These are phyloP conservation scores for Phytophthora macrochlamydospora DNA, from an alignment of 352 stramenopile genomes.

Conservation along the genomic window DNA sequence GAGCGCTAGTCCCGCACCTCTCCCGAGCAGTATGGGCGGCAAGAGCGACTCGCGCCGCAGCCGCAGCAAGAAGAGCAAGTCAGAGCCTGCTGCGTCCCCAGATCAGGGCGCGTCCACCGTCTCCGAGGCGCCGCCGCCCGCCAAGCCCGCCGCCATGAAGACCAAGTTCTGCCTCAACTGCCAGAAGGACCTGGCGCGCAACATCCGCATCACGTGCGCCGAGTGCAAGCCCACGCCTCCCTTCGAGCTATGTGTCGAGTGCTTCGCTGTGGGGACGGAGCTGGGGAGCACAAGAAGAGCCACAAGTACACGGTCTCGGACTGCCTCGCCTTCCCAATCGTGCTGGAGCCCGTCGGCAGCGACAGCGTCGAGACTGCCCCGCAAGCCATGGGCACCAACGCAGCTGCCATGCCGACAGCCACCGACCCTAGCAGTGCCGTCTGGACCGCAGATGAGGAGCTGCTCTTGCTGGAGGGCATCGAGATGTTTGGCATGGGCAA, in stretches of 20 bases:
- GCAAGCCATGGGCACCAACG: conserved; percentile 24
- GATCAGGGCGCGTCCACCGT: not conserved
- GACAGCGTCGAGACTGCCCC: conserved; percentile 7
- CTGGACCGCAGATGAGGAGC: conserved; percentile 96
- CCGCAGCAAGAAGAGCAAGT: conserved; percentile 41
- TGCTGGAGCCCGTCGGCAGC: conserved; percentile 44
- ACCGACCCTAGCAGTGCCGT: conserved; percentile 27
- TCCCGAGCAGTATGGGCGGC: conserved; percentile 21
- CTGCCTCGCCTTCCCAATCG: conserved; percentile 79
- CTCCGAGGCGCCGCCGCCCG: conserved; percentile 11
- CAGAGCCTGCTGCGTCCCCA: not conserved
- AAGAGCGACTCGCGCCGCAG: conserved; percentile 30
- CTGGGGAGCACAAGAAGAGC: conserved; percentile 80
- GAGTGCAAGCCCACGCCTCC: conserved; percentile 61
- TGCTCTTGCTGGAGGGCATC: conserved; percentile 96
- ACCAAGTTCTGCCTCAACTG: conserved; percentile 88
- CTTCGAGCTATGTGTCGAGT: conserved; percentile 95
- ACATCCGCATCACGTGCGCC: conserved; percentile 85
- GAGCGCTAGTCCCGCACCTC: conserved; percentile 17
- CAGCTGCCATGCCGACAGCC: conserved; percentile 12
- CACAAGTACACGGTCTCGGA: conserved; percentile 86
- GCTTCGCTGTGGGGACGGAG: conserved; percentile 89
- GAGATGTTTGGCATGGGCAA: conserved; percentile 97
- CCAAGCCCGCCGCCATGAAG: conserved; percentile 49
- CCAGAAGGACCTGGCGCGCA: conserved; percentile 84